Conservation (phyloP, 1,284 basidiomycete species). For the Mycena citricolor region DNA sequence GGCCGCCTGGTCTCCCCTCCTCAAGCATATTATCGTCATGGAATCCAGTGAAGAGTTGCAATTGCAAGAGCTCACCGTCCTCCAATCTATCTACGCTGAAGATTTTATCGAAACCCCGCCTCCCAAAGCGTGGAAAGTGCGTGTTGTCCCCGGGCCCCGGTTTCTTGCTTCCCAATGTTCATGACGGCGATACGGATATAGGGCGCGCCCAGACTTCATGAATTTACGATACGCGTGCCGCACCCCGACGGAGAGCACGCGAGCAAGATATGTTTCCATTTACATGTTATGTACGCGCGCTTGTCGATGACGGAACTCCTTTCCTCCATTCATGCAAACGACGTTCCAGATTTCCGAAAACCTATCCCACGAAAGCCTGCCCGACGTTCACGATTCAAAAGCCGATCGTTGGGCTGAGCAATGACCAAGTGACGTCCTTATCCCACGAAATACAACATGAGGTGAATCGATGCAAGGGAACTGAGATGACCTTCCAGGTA, state of each 20-base stretch:
- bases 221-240: constrained; percentile 69
- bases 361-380: constrained; percentile 66
- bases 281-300: constrained; percentile 63
- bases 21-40: constrained; percentile 50
- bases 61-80: constrained; percentile 70
- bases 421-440: constrained; percentile 53
- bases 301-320: not conserved
- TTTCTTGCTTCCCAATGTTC: not conserved
- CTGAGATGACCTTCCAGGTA: constrained; percentile 77
- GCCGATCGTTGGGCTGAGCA: constrained; percentile 55
- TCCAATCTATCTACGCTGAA: constrained; percentile 75
- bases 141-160: constrained; percentile 14
- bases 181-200: constrained; percentile 37
- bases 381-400: constrained; percentile 69
- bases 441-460: constrained; percentile 59
- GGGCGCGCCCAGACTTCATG: constrained; percentile 66
- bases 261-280: constrained; percentile 57
- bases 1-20: constrained; percentile 66
- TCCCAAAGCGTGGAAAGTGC: constrained; percentile 79
- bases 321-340: constrained; percentile 1
- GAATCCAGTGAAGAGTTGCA: constrained; percentile 72
- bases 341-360: constrained; percentile 65
- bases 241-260: constrained; percentile 59
- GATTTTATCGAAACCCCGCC: constrained; percentile 71
- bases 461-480: constrained; percentile 58